Evolutionary conservation across 768 basidiomycete genomes (phyloP).

Genomic region (Omphalotus guepiniiformis): DNA sequence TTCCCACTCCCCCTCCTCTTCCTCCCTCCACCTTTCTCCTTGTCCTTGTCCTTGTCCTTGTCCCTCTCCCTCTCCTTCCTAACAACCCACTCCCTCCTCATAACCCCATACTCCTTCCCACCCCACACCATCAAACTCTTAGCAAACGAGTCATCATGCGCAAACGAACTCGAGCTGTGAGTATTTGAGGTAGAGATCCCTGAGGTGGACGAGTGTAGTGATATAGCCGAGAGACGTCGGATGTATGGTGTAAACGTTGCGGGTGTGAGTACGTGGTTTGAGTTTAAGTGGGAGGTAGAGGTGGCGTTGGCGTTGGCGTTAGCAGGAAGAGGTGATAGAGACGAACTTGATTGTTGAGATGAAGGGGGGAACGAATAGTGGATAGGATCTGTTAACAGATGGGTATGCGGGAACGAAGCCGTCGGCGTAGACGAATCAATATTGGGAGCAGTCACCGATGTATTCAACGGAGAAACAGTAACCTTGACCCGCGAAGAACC

Average conservation of each 20-base stretch:
- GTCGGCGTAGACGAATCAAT: no score
- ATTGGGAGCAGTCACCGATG: no score
- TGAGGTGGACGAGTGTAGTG: neutral
- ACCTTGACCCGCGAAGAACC: no score
- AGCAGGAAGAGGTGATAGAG: neutral
- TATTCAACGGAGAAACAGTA: no score
- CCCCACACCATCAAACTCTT: neutral
- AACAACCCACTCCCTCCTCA: conserved; percentile 6
- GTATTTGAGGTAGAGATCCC: neutral
- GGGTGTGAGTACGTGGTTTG: neutral
- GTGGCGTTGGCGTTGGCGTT: neutral
- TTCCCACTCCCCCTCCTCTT: neutral
- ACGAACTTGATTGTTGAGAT: no score
- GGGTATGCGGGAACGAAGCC: no score
- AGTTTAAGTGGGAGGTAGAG: neutral
- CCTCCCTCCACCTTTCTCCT: neutral
- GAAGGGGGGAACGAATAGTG: no score
- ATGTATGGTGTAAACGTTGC: neutral
- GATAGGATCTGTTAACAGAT: no score
- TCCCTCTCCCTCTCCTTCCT: conserved; percentile 1
- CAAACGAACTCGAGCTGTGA: neutral
- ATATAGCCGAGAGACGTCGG: neutral
- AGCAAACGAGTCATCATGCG: neutral
- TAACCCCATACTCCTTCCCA: neutral
- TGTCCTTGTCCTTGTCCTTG: neutral